Base-by-base conservation (phyloP, 352 stramenopile species). In the Phytophthora citricola region DNA sequence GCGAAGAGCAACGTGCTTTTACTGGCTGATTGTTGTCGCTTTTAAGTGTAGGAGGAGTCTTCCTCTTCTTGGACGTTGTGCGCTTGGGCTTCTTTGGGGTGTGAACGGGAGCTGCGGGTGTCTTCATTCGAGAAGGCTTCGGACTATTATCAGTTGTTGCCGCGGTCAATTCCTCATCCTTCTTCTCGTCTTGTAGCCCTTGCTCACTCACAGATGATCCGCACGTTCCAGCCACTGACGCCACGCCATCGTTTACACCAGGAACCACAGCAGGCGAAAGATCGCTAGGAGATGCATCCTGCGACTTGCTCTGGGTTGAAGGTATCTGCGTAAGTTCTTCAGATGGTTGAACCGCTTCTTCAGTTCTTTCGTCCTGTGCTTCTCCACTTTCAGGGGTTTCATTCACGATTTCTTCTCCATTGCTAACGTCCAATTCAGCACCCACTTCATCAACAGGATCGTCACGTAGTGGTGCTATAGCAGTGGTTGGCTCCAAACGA, bases 1-100 rank as follows among this genome's bases (percentile, higher is more conserved):
- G 58, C 4, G 64, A 44, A 1, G 69, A 77, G 11, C 69, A 64
- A 26, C 69, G 31, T 36, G 8, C 8, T 14, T 36, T 36, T 4
- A 12, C 8, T 53, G 14, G 66, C 12, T 9, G 32, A 32, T 17
- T 11, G 2, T 39, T 12, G 10, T 52, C 22, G 7, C 40, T 26
- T 26, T 26, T 26, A 4, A 26, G 6, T 17, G 20, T n/a, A 17
- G 26, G 12, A 27, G 34, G 7, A 15, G 38, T 39, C 41, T 56
- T 69, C 10, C 4, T 27, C 51, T 61, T 72, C 26, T 72, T 75
- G 3, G 34, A 40, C 5, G 15, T 47, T 41, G 41, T 24, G 6
- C 44, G 54, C 26, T 66, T 64, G 2, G 34, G 22, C 5, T 38
- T 39, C 51, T 69, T 69, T 4, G 56, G 41, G 1, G 61, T 63